Percentiles rank a stretch among this genome's conserved stretches.
Conservation (phyloP, 129 eudicot genomes). For the Pseudognaphalium luteoalbum region DNA sequence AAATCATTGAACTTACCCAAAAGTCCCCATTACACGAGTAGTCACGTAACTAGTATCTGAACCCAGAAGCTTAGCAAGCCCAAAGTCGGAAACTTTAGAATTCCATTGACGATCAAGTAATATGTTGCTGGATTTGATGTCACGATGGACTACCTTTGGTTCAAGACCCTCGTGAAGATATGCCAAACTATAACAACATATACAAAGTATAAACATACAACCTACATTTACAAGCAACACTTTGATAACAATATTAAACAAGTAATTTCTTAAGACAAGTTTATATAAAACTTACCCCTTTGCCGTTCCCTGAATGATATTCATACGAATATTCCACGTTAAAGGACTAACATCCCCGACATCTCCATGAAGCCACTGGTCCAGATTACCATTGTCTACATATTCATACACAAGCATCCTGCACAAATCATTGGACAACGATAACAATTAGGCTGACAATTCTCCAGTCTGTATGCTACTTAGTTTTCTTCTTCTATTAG, state of each 20-base stretch:
- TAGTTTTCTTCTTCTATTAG: background rate
- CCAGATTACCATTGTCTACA: conserved; percentile 91
- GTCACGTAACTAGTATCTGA: conserved; percentile 86
- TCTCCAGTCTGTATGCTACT: background rate
- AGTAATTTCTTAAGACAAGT: background rate
- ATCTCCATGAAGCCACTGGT: conserved; percentile 99
- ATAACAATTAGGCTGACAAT: background rate
- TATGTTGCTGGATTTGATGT: conserved; percentile 88
- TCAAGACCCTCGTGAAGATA: conserved; percentile 98
- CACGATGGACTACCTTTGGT: conserved; percentile 97
- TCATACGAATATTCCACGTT: conserved; percentile 85
- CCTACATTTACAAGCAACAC: background rate
- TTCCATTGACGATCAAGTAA: conserved; percentile 88
- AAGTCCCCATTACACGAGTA: conserved; percentile 99
- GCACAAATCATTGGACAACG: conserved; percentile 2
- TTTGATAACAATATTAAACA: background rate
- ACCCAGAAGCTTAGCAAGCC: conserved; percentile 92
- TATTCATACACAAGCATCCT: conserved; percentile 99
- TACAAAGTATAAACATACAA: conserved; percentile 9
- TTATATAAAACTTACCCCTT: conserved; percentile 57
- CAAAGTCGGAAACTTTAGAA: conserved; percentile 92
- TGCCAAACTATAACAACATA: conserved; percentile 63
- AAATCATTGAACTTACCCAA: conserved; percentile 64
- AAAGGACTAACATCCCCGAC: conserved; percentile 89
- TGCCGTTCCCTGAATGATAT: conserved; percentile 80